Evolutionary conservation across 2,329 filamentous ascomycete genomes (phyloP).

Genomic region (Bretziella fagacearum): DNA sequence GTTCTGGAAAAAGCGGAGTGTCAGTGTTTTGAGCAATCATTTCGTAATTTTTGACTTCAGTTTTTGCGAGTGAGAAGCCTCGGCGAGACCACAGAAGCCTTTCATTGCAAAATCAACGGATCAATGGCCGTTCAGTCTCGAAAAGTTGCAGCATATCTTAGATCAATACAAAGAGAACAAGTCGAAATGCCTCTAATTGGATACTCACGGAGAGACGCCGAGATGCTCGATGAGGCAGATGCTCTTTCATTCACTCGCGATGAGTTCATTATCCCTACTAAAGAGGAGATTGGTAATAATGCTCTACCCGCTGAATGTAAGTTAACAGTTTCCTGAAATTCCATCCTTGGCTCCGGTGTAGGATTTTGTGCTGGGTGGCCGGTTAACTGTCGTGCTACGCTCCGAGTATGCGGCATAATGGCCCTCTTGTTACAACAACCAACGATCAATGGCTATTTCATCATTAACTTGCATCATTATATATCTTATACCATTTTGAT

Average conservation of each 20-base stretch:
- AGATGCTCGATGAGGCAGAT: conserved; percentile 36
- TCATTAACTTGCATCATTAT: neutral
- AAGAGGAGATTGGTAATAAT: conserved; percentile 19
- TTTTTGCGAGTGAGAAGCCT: neutral
- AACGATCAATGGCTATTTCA: neutral
- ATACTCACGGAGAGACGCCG: conserved; percentile 13
- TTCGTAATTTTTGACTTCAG: neutral
- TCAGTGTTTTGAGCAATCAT: neutral
- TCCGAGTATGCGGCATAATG: neutral
- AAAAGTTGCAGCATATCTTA: neutral
- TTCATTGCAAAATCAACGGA: neutral
- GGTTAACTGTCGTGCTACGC: neutral
- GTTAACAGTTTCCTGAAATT: neutral
- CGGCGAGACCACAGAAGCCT: too few species aligned
- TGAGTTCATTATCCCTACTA: conserved; percentile 54
- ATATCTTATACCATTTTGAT: neutral
- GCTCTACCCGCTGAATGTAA: conserved; percentile 18
- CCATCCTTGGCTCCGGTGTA: neutral
- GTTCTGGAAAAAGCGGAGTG: conserved; percentile 9
- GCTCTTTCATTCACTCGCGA: conserved; percentile 37
- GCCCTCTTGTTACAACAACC: neutral
- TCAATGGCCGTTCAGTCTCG: neutral
- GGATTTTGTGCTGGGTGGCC: neutral
- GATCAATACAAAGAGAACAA: neutral
- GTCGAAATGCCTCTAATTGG: neutral